Evolutionary conservation across 2,329 filamentous ascomycete genomes (phyloP).

Genomic region (Alternaria consortialis): DNA sequence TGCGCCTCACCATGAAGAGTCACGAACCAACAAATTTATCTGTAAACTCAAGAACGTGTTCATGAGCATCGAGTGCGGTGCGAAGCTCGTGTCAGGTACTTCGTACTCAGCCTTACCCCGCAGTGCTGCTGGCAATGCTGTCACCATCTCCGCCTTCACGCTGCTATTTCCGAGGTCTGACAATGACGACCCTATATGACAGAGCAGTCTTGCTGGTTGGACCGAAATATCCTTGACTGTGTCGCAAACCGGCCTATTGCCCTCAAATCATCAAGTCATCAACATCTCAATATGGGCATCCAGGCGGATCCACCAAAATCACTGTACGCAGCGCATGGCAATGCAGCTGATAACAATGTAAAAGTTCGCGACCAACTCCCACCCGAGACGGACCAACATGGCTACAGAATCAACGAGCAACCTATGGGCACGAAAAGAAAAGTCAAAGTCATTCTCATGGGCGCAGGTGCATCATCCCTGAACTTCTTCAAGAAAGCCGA

Average conservation of each 20-base stretch:
- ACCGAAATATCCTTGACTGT: background rate
- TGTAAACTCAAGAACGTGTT: background rate
- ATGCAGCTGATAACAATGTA: slow-evolving; percentile 36
- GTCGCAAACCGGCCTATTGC: background rate
- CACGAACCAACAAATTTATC: background rate
- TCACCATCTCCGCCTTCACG: slow-evolving; percentile 12
- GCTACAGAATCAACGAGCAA: slow-evolving; percentile 55
- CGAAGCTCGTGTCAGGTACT: slow-evolving; percentile 1
- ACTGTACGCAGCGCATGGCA: slow-evolving; percentile 26
- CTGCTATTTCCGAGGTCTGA: slow-evolving; percentile 25
- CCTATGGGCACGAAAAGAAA: slow-evolving; percentile 55
- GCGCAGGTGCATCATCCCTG: slow-evolving; percentile 54
- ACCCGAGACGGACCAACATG: slow-evolving; percentile 51
- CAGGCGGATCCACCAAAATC: slow-evolving; percentile 31
- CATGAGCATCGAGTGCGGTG: background rate
- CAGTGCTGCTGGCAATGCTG: slow-evolving; percentile 14
- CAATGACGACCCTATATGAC: slow-evolving; percentile 7
- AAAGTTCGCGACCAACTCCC: slow-evolving; percentile 39
- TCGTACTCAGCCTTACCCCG: slow-evolving; percentile 20
- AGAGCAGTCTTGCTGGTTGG: background rate
- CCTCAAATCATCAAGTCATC: background rate
- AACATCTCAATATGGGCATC: slow-evolving; percentile 22
- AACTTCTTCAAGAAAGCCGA: slow-evolving; percentile 57
- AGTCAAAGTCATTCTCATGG: slow-evolving; percentile 55
- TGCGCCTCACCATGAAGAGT: background rate